These are phyloP conservation scores for Cicer pinnatifidum DNA, from an alignment of 306 rosid genomes.

Conservation along the genomic window DNA sequence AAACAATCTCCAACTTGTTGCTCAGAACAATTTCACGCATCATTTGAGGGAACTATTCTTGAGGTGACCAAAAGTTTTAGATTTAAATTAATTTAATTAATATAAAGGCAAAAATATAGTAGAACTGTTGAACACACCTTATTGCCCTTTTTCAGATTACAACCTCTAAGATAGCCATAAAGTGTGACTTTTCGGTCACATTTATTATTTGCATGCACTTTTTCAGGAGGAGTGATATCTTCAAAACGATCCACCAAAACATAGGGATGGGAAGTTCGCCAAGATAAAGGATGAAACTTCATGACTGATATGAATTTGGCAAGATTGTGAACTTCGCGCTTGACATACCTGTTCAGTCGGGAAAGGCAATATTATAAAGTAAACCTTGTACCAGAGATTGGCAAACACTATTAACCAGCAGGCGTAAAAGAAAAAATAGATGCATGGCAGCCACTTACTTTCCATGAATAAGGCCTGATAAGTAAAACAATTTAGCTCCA, in stretches of 20 bases:
- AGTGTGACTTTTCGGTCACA: constrained; percentile 86
- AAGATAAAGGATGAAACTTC: constrained; percentile 93
- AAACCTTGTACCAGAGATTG: constrained; percentile 17
- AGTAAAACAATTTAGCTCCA: constrained; percentile 91
- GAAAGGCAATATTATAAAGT: constrained; percentile 21
- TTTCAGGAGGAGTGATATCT: constrained; percentile 89
- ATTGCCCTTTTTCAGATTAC: constrained; percentile 80
- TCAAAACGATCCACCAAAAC: constrained; percentile 92
- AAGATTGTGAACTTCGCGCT: constrained; percentile 92
- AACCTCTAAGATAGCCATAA: constrained; percentile 92
- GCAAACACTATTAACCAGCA: background rate
- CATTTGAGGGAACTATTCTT: background rate
- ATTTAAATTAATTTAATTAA: constrained; percentile 11
- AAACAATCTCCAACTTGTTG: constrained; percentile 21
- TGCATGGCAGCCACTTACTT: constrained; percentile 62
- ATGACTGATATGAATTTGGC: constrained; percentile 91
- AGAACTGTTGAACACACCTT: constrained; percentile 60
- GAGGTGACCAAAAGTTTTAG: background rate
- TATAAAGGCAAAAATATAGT: background rate
- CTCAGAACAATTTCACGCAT: constrained; percentile 24
- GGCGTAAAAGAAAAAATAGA: constrained; percentile 18
- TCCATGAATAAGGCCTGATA: constrained; percentile 88
- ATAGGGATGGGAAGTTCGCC: constrained; percentile 91
- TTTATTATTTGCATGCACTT: constrained; percentile 67
- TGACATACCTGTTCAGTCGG: constrained; percentile 65